Conservation (phyloP, 805 yeast genomes). For the Yamadazyma paraphyllophila region DNA sequence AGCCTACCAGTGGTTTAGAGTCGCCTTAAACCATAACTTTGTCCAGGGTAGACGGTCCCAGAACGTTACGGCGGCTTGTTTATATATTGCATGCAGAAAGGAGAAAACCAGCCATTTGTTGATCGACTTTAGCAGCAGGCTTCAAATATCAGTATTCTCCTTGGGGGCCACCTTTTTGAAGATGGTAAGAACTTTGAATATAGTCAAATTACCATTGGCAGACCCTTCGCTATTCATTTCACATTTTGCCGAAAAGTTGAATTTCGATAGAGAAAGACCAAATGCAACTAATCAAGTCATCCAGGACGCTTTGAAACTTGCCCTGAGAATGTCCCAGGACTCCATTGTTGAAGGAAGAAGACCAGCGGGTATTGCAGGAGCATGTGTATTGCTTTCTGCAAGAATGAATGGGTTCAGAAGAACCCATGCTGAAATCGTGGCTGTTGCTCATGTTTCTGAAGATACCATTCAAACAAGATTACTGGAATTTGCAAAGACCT, state of each 20-base stretch:
- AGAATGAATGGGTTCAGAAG: slow-evolving; percentile 94
- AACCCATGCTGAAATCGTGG: slow-evolving; percentile 89
- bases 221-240: slow-evolving; percentile 94
- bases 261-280: slow-evolving; percentile 65
- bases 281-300: slow-evolving; percentile 49
- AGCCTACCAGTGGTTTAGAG: slow-evolving; percentile 84
- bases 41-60: slow-evolving; percentile 97
- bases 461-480: slow-evolving; percentile 88
- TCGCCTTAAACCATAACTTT: slow-evolving; percentile 83
- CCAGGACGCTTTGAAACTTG: slow-evolving; percentile 81
- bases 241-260: slow-evolving; percentile 86
- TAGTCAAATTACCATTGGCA: slow-evolving; percentile 76
- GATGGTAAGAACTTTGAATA: slow-evolving; percentile 82
- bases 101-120: slow-evolving; percentile 92
- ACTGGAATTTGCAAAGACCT: slow-evolving; percentile 79
- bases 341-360: slow-evolving; percentile 97
- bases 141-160: slow-evolving; percentile 89
- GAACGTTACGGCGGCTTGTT: slow-evolving; percentile 91
- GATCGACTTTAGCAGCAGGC: slow-evolving; percentile 86
- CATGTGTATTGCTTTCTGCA: slow-evolving; percentile 88
- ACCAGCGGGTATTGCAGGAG: slow-evolving; percentile 99
- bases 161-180: slow-evolving; percentile 95
- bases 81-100: slow-evolving; percentile 91
- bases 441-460: slow-evolving; percentile 93
- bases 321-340: slow-evolving; percentile 87